Evolutionary conservation across 2,329 filamentous ascomycete species (phyloP), one percentile per base, ranked within the genome.

Genomic region (Aspergillus proliferans): DNA sequence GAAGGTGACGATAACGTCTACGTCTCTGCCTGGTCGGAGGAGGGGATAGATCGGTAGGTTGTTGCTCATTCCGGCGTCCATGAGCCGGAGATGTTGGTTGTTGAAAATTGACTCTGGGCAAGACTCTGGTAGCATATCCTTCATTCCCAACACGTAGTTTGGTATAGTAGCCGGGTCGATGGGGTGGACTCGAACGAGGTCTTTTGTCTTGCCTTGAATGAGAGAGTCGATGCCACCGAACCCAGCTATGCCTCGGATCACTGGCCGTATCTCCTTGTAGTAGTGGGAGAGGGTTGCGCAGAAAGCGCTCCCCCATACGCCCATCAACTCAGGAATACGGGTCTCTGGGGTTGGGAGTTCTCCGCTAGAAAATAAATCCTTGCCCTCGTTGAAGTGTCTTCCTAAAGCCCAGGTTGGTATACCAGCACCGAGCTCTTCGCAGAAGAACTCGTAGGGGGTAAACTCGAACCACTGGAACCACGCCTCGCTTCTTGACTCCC

Each of bases 391-490:
- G 67, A 96, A 98, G 50, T 80, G 84, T 42, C 93, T 81, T 3
- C 93, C 93, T 51, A 97, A 75, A 6, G 90, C 88, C 90, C 92
- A 98, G 0, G 88, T 95, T 0, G 93, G 93, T 52, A 98, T 96
- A 3, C 93, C 92, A 2, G 92, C 90, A 21, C 80, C 80, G 45
- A 95, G 84, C 62, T 96, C 92, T 68, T 97, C 92, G 58, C 90
- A 95, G 68, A 93, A 96, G 65, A 96, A 86, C 66, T 97, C 92
- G 62, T 94, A 96, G 0, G 92, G 92, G 0, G 89, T 94, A 60
- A 92, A 86, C 63, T 98, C 93, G 58, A 93, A 96, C 92, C 93
- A 97, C 61, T 98, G 92, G 60, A 97, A 98, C 88, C 91, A 97
- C 2, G 89, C 79, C 61, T 94, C 86, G 51, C 78, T 71, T 47